Evolutionary conservation across 1,284 basidiomycete species (phyloP), one percentile per base, ranked within the genome.

Genomic region (Cutaneotrichosporon sp.): DNA sequence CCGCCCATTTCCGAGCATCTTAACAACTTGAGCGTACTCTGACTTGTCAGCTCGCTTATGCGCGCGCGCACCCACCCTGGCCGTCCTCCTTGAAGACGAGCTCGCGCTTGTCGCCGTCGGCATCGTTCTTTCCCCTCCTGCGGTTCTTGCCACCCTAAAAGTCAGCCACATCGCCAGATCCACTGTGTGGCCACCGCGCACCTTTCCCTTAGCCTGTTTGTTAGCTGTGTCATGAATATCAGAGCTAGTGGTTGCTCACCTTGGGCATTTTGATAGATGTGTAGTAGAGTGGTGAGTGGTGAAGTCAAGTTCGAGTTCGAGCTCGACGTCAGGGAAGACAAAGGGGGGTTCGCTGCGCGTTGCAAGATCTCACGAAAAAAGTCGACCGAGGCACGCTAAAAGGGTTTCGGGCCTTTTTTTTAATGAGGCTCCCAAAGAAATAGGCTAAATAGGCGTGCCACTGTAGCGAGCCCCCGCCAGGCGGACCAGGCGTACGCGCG

Each of bases 81-180:
- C 94, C 94, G 70, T 98, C 96, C 76, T 98, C 94, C 70, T 91
- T 89, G 82, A 98, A 97, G 46, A 97, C 91, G 45, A 98, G 84
- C 76, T 99, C 96, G 67, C 96, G 88, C 82, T 97, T 98, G 79
- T 97, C 91, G 62, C 88, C 88, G 61, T 97, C 91, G 77, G 92
- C 94, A 78, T 98, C 94, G 79, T 97, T 97, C 85, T 98, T 99
- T 83, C 94, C 94, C 79, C 94, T 84, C 82, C 94, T 84, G 78
- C 96, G 85, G 80, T 98, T 98, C 82, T 99, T 98, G 62, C 96
- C 96, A 75, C 96, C 94, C 90, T 98, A 43, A 37, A 17, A 25
- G 42, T 46, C 38, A 51, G 46, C 19, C 29, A n/a, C 20, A 3
- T 5, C 27, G 33, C 25, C 33, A 4, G 32, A 14, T 16, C 16